Conservation (phyloP, 768 basidiomycete genomes). For the Mycena floridula region DNA sequence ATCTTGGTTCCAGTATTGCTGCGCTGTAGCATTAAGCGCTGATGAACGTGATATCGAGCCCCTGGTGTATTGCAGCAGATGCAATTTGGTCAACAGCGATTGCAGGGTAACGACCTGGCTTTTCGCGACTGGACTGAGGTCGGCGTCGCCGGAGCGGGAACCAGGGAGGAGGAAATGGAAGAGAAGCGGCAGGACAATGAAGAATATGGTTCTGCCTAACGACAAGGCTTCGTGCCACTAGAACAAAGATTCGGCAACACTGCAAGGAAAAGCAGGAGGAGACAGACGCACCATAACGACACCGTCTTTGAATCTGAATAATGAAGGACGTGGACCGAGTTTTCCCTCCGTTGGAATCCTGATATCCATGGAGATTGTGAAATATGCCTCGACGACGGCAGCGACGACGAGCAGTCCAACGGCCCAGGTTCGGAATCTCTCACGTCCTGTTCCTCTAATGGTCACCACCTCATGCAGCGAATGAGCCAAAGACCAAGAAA, state of each 20-base stretch:
- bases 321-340: background rate
- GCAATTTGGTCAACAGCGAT: background rate
- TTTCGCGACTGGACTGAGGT: background rate
- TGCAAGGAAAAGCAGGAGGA: background rate
- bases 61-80: background rate
- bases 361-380: background rate
- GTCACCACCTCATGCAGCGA: background rate
- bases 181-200: background rate
- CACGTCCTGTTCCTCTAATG: background rate
- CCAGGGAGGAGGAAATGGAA: background rate
- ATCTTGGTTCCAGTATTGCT: background rate
- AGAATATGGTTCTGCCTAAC: background rate
- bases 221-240: background rate
- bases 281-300: background rate
- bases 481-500: background rate
- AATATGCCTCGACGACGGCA: background rate
- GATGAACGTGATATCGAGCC: background rate
- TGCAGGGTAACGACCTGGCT: background rate
- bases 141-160: background rate
- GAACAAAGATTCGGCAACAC: background rate
- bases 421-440: background rate
- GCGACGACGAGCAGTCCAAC: background rate
- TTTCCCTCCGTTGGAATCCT: background rate
- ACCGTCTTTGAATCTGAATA: too few relatives aligned
- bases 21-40: background rate